Evolutionary conservation across 345 rosid species (phyloP).

Genomic region (Corchorus capsularis): DNA sequence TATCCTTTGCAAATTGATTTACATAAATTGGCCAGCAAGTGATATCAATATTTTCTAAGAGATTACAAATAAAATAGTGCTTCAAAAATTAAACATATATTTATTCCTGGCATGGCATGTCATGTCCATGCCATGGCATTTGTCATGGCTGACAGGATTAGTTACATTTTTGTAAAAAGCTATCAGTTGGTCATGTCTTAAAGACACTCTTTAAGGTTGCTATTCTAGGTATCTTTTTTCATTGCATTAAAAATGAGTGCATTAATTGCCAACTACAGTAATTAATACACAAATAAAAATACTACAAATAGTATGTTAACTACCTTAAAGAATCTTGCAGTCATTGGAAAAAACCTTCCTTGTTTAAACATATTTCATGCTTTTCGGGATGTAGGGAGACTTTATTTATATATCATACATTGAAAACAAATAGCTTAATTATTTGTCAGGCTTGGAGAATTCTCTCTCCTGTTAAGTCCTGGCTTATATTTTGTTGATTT

Average conservation of each 20-base stretch:
- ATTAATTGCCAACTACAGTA: no score
- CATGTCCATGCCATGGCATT: background rate
- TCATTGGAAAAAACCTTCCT: background rate
- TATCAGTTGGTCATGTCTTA: background rate
- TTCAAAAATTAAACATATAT: background rate
- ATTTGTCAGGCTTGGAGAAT: constrained; percentile 5
- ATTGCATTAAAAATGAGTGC: no score
- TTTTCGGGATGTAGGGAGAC: background rate
- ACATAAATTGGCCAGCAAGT: background rate
- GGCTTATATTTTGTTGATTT: background rate
- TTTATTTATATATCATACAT: background rate
- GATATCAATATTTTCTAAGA: constrained; percentile 3
- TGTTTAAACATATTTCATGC: constrained; percentile 7
- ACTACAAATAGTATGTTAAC: no score
- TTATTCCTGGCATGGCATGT: background rate
- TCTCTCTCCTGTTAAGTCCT: background rate
- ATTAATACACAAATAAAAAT: no score
- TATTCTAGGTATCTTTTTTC: no score
- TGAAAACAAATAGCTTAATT: background rate
- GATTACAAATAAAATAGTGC: background rate
- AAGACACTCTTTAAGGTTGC: no score
- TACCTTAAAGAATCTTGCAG: no score
- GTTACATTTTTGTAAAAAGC: background rate
- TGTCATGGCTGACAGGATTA: background rate
- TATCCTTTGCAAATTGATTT: background rate